Conservation (phyloP, 306 rosid genomes). For the Boehmeria nivea region DNA sequence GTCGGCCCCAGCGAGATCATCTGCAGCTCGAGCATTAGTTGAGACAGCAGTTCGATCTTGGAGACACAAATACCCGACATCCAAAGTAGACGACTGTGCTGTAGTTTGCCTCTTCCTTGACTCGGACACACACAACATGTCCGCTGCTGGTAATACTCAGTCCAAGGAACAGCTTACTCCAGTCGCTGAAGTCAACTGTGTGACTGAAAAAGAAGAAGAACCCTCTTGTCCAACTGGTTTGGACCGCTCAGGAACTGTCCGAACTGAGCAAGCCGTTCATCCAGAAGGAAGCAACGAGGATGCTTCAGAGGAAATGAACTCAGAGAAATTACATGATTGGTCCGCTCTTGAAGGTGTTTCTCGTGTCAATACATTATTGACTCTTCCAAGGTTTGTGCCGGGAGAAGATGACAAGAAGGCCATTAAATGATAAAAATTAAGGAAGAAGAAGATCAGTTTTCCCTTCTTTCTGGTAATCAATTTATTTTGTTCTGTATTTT, state of each 20-base stretch:
- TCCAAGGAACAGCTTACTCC: constrained; percentile 37
- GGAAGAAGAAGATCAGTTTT: constrained; percentile 15
- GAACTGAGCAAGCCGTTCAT: constrained; percentile 31
- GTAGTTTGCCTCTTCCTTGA: constrained; percentile 85
- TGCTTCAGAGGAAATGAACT: constrained; percentile 36
- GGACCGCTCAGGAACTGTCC: constrained; percentile 40
- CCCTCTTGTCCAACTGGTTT: constrained; percentile 28
- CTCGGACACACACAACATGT: constrained; percentile 30
- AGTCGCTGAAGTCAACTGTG: constrained; percentile 24
- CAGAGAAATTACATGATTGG: constrained; percentile 64
- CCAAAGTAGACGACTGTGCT: constrained; percentile 96
- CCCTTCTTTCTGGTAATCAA: constrained; percentile 7
- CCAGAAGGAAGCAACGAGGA: constrained; percentile 36
- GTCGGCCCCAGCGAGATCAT: constrained; percentile 49
- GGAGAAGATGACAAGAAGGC: constrained; percentile 52
- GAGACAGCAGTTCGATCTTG: constrained; percentile 84
- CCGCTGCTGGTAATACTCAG: constrained; percentile 44
- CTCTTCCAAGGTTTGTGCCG: constrained; percentile 85
- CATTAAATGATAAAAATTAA: constrained; percentile 26
- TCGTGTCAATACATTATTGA: constrained; percentile 87
- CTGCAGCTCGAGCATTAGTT: constrained; percentile 75
- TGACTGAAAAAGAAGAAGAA: constrained; percentile 30
- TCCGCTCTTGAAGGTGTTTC: constrained; percentile 97
- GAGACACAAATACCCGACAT: constrained; percentile 83
- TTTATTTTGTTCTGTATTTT: constrained; percentile 21